Evolutionary conservation across 768 basidiomycete genomes (phyloP).

Genomic region (Galerina marginata): DNA sequence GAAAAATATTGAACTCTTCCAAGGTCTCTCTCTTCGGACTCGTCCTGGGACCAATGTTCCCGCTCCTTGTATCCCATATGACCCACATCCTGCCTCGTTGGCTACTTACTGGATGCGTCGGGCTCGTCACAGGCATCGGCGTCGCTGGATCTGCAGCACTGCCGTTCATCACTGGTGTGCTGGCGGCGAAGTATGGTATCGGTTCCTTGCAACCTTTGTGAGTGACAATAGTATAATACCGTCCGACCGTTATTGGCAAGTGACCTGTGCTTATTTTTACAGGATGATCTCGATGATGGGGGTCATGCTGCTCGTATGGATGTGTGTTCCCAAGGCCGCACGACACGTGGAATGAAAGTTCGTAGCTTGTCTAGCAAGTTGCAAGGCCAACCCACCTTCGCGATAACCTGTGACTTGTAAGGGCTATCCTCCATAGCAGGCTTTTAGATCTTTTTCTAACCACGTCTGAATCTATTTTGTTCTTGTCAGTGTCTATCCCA

Average conservation of each 20-base stretch:
- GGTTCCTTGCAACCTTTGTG: conserved; percentile 64
- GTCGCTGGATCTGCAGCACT: conserved; percentile 72
- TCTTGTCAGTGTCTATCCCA: too few species aligned
- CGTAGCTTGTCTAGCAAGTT: neutral
- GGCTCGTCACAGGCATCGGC: conserved; percentile 68
- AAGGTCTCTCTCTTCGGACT: conserved; percentile 64
- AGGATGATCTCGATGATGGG: conserved; percentile 69
- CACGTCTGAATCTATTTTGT: too few species aligned
- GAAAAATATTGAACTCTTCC: neutral
- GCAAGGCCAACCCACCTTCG: too few species aligned
- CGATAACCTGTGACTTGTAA: neutral
- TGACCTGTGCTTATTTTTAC: neutral
- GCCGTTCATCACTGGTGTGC: conserved; percentile 74
- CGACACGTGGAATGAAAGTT: neutral
- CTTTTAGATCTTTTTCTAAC: too few species aligned
- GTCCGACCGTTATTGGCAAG: conserved; percentile 1
- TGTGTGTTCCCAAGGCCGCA: conserved; percentile 43
- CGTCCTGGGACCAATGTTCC: conserved; percentile 77
- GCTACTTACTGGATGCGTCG: conserved; percentile 66
- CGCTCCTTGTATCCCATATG: conserved; percentile 71
- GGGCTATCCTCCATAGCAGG: neutral
- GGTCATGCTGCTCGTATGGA: conserved; percentile 59
- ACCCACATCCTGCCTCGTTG: conserved; percentile 71
- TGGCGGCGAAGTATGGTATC: conserved; percentile 68
- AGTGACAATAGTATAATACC: conserved; percentile 30